Evolutionary conservation across 2,329 filamentous ascomycete genomes (phyloP).

Genomic region (Colletotrichum sidae): DNA sequence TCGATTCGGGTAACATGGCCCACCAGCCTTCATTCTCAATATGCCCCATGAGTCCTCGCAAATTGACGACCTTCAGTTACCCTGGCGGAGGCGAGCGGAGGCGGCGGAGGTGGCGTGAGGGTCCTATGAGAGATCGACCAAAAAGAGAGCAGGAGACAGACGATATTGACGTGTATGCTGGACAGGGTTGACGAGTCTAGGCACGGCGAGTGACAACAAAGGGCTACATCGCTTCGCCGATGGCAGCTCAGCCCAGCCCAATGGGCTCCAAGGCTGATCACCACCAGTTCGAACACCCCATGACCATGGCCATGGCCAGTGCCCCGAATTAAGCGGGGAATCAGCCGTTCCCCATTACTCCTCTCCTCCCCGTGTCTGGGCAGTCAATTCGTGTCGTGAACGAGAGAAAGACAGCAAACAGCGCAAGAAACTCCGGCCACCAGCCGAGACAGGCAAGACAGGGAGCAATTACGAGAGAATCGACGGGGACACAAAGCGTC

Average conservation of each 20-base stretch:
- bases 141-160: slow-evolving; percentile 9
- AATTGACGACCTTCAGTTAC: too few relatives aligned
- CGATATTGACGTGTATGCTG: slow-evolving; percentile 17
- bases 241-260: slow-evolving; percentile 36
- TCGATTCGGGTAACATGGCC: neutral
- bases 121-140: slow-evolving; percentile 18
- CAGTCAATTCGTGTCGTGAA: slow-evolving; percentile 4
- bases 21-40: neutral
- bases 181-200: slow-evolving; percentile 24
- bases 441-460: neutral
- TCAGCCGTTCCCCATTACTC: slow-evolving; percentile 18
- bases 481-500: slow-evolving; percentile 1
- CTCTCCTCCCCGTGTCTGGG: slow-evolving; percentile 14
- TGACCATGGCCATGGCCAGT: slow-evolving; percentile 3
- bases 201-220: slow-evolving; percentile 24
- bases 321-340: slow-evolving; percentile 7
- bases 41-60: too few relatives aligned
- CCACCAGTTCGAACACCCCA: slow-evolving; percentile 7
- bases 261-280: slow-evolving; percentile 20
- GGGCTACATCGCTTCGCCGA: slow-evolving; percentile 34
- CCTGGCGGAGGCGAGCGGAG: neutral
- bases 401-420: neutral
- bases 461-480: slow-evolving; percentile 14
- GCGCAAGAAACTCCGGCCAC: slow-evolving; percentile 7
- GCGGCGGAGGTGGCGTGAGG: slow-evolving; percentile 21